phyloP scores from a whole-genome alignment of 805 yeast species.

The Naumovozyma dairenensis region DNA sequence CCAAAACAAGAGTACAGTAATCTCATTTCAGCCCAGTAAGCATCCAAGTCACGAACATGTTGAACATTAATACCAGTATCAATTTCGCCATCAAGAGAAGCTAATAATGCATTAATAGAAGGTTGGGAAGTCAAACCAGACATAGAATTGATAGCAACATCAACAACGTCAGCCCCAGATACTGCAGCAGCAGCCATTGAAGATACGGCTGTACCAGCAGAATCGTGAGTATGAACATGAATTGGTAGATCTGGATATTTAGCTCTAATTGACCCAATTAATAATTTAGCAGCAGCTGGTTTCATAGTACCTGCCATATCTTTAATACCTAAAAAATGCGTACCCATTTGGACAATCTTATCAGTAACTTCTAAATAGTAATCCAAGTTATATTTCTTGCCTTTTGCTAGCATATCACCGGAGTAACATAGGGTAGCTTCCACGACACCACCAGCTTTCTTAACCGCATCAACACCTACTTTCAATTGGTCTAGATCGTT shows the following conservation, averaged over 20 bases:
- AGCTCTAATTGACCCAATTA: slow-evolving; percentile 70
- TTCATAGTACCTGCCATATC: slow-evolving; percentile 99
- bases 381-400: slow-evolving; percentile 87
- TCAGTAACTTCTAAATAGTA: slow-evolving; percentile 78
- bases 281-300: slow-evolving; percentile 78
- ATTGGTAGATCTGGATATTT: slow-evolving; percentile 87
- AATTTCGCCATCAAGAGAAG: slow-evolving; percentile 79
- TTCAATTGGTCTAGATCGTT: slow-evolving; percentile 91
- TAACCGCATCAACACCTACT: slow-evolving; percentile 95
- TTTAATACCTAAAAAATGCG: slow-evolving; percentile 91
- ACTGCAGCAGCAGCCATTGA: slow-evolving; percentile 86
- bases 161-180: slow-evolving; percentile 97
- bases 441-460: slow-evolving; percentile 95
- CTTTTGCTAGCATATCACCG: slow-evolving; percentile 92
- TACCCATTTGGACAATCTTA: slow-evolving; percentile 80
- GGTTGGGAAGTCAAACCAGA: slow-evolving; percentile 98
- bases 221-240: slow-evolving; percentile 97
- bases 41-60: slow-evolving; percentile 70
- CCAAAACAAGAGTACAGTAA: slow-evolving; percentile 90
- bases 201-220: slow-evolving; percentile 98
- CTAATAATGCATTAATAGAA: slow-evolving; percentile 80
- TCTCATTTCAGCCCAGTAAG: slow-evolving; percentile 98
- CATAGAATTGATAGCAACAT: slow-evolving; percentile 91
- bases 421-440: slow-evolving; percentile 97
- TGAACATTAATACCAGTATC: slow-evolving; percentile 59